Evolutionary conservation across 805 yeast genomes (phyloP).

Genomic region (Saccharomycopsis amapae): DNA sequence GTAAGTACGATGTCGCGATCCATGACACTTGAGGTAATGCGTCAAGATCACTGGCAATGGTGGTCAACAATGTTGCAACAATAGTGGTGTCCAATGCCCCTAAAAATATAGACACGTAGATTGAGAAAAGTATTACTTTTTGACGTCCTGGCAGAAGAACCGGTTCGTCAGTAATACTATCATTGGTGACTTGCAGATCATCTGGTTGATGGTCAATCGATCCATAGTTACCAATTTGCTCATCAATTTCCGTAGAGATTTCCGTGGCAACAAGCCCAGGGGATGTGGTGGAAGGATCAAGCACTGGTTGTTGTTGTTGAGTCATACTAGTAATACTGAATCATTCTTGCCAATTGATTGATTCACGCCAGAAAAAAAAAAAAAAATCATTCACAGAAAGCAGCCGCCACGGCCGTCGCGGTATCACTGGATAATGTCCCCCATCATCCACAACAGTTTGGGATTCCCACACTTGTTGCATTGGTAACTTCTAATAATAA

Average conservation of each 20-base stretch:
- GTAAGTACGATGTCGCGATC: conserved; percentile 66
- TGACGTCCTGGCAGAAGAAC: not conserved
- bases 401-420: too few relatives aligned
- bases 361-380: too few relatives aligned
- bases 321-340: too few relatives aligned
- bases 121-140: conserved; percentile 24
- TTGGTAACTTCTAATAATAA: too few relatives aligned
- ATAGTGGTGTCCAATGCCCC: conserved; percentile 55
- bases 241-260: not conserved
- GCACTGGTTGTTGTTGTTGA: conserved; percentile 1
- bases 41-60: conserved; percentile 52
- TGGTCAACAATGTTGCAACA: conserved; percentile 50
- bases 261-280: conserved; percentile 15
- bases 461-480: too few relatives aligned
- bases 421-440: too few relatives aligned
- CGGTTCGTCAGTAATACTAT: too few relatives aligned
- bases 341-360: too few relatives aligned
- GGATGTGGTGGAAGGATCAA: conserved; percentile 11
- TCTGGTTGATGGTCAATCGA: not conserved
- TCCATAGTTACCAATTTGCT: not conserved
- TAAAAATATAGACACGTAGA: conserved; percentile 42
- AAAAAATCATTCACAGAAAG: too few relatives aligned
- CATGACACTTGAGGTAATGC: conserved; percentile 48
- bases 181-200: not conserved
- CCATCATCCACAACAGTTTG: too few relatives aligned